Percentiles rank a stretch among this genome's conserved stretches.
Conservation (phyloP, 2,329 filamentous ascomycete species). For the Ophiocordyceps polyrhachis-furcata region DNA sequence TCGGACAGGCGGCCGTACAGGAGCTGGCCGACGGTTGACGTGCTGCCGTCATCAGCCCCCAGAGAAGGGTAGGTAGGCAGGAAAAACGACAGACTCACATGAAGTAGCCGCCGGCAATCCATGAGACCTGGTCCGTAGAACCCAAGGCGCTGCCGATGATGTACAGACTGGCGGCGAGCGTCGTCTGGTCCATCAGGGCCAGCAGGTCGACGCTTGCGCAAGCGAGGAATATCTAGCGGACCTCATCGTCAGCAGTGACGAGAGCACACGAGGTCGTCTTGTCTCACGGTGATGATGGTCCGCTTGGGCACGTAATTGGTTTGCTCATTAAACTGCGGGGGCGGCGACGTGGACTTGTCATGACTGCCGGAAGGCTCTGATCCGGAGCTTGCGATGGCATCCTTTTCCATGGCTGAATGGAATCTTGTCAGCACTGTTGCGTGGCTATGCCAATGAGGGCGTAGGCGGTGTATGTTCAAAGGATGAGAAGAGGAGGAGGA, state of each 20-base stretch:
- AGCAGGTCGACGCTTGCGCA: constrained; percentile 35
- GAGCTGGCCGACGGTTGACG: constrained; percentile 26
- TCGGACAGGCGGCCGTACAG: constrained; percentile 26
- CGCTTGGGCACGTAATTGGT: constrained; percentile 33
- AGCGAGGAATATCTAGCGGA: constrained; percentile 34
- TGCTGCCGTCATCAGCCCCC: constrained; percentile 8
- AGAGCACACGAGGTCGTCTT: background rate
- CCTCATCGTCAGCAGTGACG: constrained; percentile 3
- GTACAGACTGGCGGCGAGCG: constrained; percentile 32
- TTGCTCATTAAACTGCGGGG: constrained; percentile 30
- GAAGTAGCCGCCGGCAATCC: constrained; percentile 37
- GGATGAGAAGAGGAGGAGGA: too few relatives aligned
- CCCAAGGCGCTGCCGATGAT: constrained; percentile 32
- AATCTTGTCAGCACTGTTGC: background rate
- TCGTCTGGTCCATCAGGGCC: constrained; percentile 39
- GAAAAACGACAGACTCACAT: constrained; percentile 20
- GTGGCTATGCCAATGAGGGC: background rate
- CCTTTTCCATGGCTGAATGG: background rate
- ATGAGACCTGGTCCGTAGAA: constrained; percentile 29
- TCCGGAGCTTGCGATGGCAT: constrained; percentile 2
- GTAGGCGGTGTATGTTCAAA: too few relatives aligned
- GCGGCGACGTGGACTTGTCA: background rate
- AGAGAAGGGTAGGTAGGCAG: background rate
- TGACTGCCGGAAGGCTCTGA: constrained; percentile 1
- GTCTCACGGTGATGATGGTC: constrained; percentile 29